Conservation (phyloP, 2,329 filamentous ascomycete species). For the Colletotrichum tropicale region DNA sequence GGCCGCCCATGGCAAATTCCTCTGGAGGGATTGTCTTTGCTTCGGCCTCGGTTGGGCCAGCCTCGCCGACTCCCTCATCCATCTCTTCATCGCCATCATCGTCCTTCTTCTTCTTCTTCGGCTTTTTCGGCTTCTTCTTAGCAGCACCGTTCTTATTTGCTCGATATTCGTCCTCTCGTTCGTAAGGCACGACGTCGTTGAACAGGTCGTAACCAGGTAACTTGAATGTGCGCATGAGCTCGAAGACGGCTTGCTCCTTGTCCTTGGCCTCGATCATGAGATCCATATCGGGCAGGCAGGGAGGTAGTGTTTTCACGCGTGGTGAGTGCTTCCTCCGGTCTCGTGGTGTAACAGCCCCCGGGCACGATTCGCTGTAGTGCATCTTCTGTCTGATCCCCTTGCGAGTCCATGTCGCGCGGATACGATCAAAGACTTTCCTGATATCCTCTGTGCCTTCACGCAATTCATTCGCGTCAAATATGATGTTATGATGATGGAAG, state of each 20-base stretch:
- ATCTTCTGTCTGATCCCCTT: conserved; percentile 93
- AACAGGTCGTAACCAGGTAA: conserved; percentile 79
- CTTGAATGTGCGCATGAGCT: conserved; percentile 87
- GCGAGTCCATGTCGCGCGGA: conserved; percentile 80
- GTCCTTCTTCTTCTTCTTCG: conserved; percentile 40
- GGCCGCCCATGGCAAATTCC: conserved; percentile 86
- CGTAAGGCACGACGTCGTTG: conserved; percentile 78
- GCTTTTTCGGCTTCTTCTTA: conserved; percentile 42
- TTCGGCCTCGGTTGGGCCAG: conserved; percentile 37
- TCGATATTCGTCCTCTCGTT: conserved; percentile 77
- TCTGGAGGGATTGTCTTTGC: conserved; percentile 61
- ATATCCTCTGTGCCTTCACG: conserved; percentile 89
- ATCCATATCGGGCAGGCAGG: conserved; percentile 84
- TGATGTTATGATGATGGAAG: conserved; percentile 94
- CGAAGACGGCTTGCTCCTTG: conserved; percentile 95
- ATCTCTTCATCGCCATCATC: conserved; percentile 30
- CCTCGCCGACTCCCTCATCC: conserved; percentile 44
- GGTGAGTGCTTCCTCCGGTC: conserved; percentile 87
- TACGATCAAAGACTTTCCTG: conserved; percentile 73
- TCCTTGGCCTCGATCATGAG: conserved; percentile 99
- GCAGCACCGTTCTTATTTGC: conserved; percentile 45
- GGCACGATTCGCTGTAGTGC: conserved; percentile 88
- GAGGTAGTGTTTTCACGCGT: conserved; percentile 79
- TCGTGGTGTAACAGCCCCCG: conserved; percentile 75
- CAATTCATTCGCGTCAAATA: conserved; percentile 75